A percentile compares a stretch with the other conserved stretches of the same genome.
These are phyloP conservation scores for Alnus glutinosa DNA, from an alignment of 306 rosid genomes.

Conservation along the genomic window DNA sequence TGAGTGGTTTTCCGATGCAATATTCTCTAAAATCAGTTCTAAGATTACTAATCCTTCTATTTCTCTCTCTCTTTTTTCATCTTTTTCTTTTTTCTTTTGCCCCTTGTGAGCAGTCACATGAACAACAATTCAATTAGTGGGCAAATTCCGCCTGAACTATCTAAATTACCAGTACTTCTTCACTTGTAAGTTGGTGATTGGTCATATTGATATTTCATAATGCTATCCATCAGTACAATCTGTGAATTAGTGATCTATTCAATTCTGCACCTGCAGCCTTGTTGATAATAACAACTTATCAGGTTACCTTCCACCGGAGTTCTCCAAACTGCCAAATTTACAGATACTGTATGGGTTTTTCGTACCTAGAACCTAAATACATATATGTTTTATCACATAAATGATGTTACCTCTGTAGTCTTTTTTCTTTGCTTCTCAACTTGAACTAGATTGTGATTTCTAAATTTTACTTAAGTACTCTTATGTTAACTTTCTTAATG, in stretches of 20 bases:
- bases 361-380: constrained; percentile 3
- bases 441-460: not conserved
- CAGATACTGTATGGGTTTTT: constrained; percentile 50
- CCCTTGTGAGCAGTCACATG: constrained; percentile 75
- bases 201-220: not conserved
- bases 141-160: constrained; percentile 72
- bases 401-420: not conserved
- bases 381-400: not conserved
- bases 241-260: not conserved
- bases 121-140: constrained; percentile 95
- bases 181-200: constrained; percentile 61
- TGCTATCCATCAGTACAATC: not conserved
- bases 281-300: constrained; percentile 91
- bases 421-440: constrained; percentile 15
- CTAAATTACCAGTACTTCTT: constrained; percentile 52
- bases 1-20: constrained; percentile 20
- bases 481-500: not conserved
- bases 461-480: not conserved
- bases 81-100: not conserved
- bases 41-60: not conserved
- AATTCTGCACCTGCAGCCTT: constrained; percentile 64
- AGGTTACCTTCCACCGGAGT: constrained; percentile 71
- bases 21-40: not conserved
- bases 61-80: not conserved
- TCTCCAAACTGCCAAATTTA: constrained; percentile 50